These are phyloP conservation scores for Boechera retrofracta DNA, from an alignment of 345 rosid species.

Conservation along the genomic window DNA sequence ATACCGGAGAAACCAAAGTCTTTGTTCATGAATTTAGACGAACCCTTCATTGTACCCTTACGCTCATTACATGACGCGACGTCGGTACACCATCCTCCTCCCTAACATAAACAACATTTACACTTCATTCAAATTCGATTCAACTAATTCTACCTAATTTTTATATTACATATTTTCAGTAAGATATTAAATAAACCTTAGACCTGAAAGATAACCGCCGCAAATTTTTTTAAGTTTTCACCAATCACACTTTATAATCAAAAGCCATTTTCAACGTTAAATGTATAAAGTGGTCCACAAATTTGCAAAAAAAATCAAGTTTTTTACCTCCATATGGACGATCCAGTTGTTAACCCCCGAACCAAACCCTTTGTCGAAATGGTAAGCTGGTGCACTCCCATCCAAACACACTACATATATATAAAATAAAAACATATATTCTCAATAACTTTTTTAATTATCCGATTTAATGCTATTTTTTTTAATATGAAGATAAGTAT, in stretches of 20 bases:
- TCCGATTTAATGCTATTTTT: not conserved
- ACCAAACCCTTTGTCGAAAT: slow-evolving; percentile 77
- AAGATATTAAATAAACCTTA: not conserved
- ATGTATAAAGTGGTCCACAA: not conserved
- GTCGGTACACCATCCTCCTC: slow-evolving; percentile 96
- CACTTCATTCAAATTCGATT: not conserved
- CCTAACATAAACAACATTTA: slow-evolving; percentile 50
- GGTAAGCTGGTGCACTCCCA: slow-evolving; percentile 97
- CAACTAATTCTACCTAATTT: not conserved
- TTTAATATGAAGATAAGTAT: not conserved
- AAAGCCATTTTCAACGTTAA: not conserved
- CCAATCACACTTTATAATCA: not conserved
- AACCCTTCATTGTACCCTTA: slow-evolving; percentile 66
- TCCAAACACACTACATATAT: slow-evolving; percentile 82
- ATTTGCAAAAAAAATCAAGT: not conserved
- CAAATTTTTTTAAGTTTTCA: not conserved
- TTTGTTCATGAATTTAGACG: slow-evolving; percentile 72
- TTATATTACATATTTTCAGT: not conserved
- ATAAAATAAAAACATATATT: not conserved
- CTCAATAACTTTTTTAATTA: not conserved
- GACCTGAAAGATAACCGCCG: not conserved
- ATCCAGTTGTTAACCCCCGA: slow-evolving; percentile 85
- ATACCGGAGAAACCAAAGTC: slow-evolving; percentile 82
- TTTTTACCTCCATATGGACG: slow-evolving; percentile 73
- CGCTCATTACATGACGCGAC: slow-evolving; percentile 62